Evolutionary conservation across 2,329 filamentous ascomycete genomes (phyloP), one percentile per base, ranked within the genome.

Genomic region (Trichoderma aggressivum): DNA sequence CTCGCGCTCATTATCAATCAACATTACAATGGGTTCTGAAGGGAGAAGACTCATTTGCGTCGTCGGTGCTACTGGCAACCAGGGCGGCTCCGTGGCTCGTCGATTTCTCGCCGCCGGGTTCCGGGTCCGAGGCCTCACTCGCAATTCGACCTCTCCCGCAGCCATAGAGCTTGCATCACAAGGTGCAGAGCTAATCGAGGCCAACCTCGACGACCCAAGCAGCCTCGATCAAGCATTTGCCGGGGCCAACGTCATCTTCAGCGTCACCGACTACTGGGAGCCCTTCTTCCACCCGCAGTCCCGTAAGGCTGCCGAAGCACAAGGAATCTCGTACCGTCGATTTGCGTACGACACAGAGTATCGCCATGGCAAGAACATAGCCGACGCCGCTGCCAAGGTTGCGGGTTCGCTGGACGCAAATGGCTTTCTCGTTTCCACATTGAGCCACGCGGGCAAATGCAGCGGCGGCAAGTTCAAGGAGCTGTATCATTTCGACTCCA

Each of bases 241-340:
- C 3, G 84, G 82, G 8, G 86, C 85, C 21, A 82, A 84, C 71
- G 75, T 83, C 70, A 86, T 89, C 72, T 89, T 88, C 78, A 81
- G 82, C 72, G 84, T 87, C 63, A 89, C 87, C 0, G 83, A 89
- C 73, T 89, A 86, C 78, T 89, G 84, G 84, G 83, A 86, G 68
- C 81, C 82, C 3, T 87, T 87, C 75, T 82, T 83, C 75, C 79
- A 82, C 3, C 80, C 82, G 0, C 82, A 84, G 72, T 82, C 80
- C 71, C 81, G 83, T 14, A 75, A 78, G 26, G 79, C 79, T 64
- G 84, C 82, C 3, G 71, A 75, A 5, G 79, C 80, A 36, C 74
- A 77, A 14, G 84, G 82, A 6, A 77, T 85, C 18, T 81, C 80
- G 0, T 83, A 81, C 73, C 80, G 84, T 12, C 77, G 77, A 69